phyloP scores from a whole-genome alignment of 805 yeast species.

The Zygoascus bituminiphila region DNA sequence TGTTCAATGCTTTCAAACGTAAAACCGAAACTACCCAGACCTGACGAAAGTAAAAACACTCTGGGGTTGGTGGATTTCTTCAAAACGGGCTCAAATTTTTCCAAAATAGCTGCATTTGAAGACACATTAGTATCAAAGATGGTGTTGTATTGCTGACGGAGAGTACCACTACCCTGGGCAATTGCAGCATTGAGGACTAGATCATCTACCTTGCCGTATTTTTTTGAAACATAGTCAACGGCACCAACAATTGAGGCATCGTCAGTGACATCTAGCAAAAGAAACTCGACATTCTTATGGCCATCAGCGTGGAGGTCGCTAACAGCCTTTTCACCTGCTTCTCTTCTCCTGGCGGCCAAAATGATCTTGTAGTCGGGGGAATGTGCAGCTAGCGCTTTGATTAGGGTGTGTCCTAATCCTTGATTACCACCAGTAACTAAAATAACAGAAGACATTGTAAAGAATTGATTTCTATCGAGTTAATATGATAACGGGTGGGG shows the following conservation, averaged over 20 bases:
- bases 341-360: neutral
- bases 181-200: conserved; percentile 1
- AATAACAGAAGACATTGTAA: no score
- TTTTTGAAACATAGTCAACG: no score
- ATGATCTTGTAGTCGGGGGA: neutral
- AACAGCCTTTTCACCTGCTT: neutral
- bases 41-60: neutral
- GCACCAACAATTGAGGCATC: neutral
- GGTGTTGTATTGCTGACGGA: neutral
- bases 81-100: neutral
- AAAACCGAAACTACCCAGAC: neutral
- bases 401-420: neutral
- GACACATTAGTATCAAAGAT: conserved; percentile 1
- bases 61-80: neutral
- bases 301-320: neutral
- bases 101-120: neutral
- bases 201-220: conserved; percentile 1
- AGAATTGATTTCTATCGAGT: no score
- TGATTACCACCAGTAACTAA: conserved; percentile 4
- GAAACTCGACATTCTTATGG: neutral
- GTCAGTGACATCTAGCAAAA: neutral
- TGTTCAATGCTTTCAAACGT: neutral
- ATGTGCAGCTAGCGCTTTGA: neutral
- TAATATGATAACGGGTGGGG: no score
- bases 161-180: neutral